phyloP scores from a whole-genome alignment of 441 rosid genomes.

The Populus hybrid region DNA sequence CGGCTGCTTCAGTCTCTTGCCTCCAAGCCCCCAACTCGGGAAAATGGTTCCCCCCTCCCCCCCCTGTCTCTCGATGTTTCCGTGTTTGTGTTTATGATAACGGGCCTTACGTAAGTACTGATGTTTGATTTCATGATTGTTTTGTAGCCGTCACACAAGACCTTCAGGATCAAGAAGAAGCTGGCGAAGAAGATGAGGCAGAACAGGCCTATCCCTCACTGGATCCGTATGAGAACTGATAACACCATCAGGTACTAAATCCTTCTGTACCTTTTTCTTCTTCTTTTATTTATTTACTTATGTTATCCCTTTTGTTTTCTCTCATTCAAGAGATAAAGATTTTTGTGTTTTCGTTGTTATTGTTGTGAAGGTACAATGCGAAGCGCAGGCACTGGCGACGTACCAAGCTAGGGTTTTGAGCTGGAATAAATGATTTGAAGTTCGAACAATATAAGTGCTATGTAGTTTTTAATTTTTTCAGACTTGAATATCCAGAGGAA shows the following conservation, averaged over 20 bases:
- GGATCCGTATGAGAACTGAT: constrained; percentile 90
- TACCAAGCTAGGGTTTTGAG: constrained; percentile 91
- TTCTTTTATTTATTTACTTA: neutral
- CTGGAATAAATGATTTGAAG: constrained; percentile 10
- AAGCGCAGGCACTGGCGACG: constrained; percentile 99
- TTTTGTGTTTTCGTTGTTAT: neutral
- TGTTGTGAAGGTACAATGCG: constrained; percentile 66
- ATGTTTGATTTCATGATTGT: neutral
- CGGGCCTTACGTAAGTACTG: neutral
- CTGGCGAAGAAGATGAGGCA: constrained; percentile 90
- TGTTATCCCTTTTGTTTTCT: neutral
- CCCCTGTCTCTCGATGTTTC: neutral
- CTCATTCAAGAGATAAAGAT: neutral
- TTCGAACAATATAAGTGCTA: neutral
- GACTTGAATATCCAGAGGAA: constrained; percentile 6
- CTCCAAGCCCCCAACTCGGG: neutral
- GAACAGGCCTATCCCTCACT: constrained; percentile 88
- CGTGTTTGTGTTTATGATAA: too few relatives aligned
- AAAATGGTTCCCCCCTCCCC: too few relatives aligned
- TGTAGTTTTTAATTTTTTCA: neutral
- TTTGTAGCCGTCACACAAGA: constrained; percentile 80
- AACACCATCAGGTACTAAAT: constrained; percentile 68
- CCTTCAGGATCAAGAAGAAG: constrained; percentile 78
- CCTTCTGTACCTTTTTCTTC: neutral
- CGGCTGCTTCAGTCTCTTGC: neutral